Percentiles rank a stretch among this genome's conserved stretches.
Conservation (phyloP, 2,329 filamentous ascomycete genomes). For the Gnomoniopsis sp. region DNA sequence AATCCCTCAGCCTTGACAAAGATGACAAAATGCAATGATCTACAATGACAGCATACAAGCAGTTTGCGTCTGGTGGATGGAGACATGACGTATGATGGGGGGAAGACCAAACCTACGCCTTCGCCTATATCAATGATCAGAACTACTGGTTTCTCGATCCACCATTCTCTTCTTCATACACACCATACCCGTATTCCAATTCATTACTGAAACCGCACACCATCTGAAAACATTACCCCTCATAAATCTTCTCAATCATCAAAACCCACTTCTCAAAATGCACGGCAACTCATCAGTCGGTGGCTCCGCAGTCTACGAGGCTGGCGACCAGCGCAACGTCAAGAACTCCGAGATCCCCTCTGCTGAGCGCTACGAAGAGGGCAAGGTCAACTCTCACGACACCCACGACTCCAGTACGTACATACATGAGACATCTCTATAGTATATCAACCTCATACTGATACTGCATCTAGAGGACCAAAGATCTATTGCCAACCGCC, state of each 20-base stretch:
- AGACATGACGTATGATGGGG: conserved; percentile 12
- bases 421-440: neutral
- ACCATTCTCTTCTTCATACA: neutral
- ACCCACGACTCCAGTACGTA: conserved; percentile 67
- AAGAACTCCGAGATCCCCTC: conserved; percentile 49
- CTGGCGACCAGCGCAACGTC: conserved; percentile 69
- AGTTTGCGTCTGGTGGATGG: neutral
- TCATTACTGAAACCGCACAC: no score
- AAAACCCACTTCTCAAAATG: conserved; percentile 25
- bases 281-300: conserved; percentile 62
- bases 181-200: neutral
- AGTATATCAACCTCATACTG: neutral
- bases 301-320: conserved; percentile 64
- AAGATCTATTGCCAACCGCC: conserved; percentile 67
- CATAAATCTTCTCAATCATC: neutral
- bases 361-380: conserved; percentile 66
- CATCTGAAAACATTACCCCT: no score
- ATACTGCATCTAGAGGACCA: conserved; percentile 55
- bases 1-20: neutral
- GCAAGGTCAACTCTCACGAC: conserved; percentile 65
- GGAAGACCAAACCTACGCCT: neutral
- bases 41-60: conserved; percentile 14
- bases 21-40: conserved; percentile 2
- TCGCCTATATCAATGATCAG: conserved; percentile 15
- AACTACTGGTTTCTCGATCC: neutral